Conservation (phyloP, 139 green algal genomes). For the Astrephomene gubernaculifera region DNA sequence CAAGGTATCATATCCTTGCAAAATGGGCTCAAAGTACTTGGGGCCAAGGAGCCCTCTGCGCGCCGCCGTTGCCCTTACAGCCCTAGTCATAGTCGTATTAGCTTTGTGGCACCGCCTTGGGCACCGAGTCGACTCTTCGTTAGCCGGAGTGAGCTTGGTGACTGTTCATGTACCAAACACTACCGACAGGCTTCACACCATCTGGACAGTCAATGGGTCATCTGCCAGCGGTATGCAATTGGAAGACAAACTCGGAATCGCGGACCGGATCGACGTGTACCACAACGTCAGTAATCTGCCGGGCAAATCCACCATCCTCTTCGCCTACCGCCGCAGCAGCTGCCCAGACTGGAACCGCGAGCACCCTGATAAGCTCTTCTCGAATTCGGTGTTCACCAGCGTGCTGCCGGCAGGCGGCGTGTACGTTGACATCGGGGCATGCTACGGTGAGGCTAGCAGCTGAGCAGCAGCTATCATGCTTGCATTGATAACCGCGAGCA, state of each 20-base stretch:
- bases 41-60: no score
- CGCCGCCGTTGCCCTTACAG: no score
- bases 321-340: not conserved
- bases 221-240: not conserved
- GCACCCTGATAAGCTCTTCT: not conserved
- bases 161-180: no score
- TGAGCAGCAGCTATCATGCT: not conserved
- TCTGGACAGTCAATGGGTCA: no score
- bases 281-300: not conserved
- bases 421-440: not conserved
- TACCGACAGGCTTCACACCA: not conserved
- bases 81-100: no score
- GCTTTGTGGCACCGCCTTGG: no score
- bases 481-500: not conserved
- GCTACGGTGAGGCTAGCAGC: not conserved
- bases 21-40: no score
- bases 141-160: no score
- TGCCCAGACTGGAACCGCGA: constrained; percentile 1
- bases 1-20: no score
- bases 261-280: not conserved
- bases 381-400: not conserved
- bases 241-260: not conserved
- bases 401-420: not conserved
- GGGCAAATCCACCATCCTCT: not conserved
- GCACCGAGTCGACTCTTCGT: no score